These are phyloP conservation scores for Candida orba DNA, from an alignment of 805 yeast genomes.

Conservation along the genomic window DNA sequence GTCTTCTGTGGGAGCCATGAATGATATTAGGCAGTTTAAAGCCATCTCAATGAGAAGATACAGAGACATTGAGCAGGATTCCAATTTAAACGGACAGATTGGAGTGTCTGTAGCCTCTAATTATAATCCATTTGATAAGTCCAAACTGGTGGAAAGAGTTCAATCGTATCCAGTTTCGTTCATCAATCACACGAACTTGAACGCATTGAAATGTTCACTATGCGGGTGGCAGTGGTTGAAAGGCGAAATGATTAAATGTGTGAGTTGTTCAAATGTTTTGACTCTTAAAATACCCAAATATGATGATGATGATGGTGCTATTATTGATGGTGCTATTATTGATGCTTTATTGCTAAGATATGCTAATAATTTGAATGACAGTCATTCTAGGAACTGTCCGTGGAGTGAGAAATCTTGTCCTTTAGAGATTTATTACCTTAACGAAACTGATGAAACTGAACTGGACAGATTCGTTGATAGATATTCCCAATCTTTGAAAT, in stretches of 20 bases:
- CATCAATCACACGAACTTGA: neutral
- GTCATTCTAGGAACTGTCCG: constrained; percentile 3
- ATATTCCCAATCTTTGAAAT: neutral
- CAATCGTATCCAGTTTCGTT: neutral
- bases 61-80: neutral
- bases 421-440: neutral
- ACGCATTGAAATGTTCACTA: neutral
- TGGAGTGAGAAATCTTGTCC: constrained; percentile 1
- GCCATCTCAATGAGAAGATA: neutral
- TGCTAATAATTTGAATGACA: neutral
- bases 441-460: neutral
- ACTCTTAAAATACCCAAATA: neutral
- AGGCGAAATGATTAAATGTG: neutral
- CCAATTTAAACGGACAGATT: neutral
- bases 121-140: neutral
- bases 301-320: neutral
- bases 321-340: neutral
- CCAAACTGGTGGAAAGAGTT: neutral
- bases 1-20: neutral
- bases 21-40: neutral
- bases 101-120: neutral
- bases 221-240: neutral
- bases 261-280: neutral
- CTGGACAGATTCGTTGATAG: neutral
- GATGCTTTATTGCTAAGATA: neutral